A percentile compares a stretch with the other conserved stretches of the same genome.
Evolutionary conservation across 1,284 basidiomycete genomes (phyloP).

Genomic region (Leccinum griseonigrum): DNA sequence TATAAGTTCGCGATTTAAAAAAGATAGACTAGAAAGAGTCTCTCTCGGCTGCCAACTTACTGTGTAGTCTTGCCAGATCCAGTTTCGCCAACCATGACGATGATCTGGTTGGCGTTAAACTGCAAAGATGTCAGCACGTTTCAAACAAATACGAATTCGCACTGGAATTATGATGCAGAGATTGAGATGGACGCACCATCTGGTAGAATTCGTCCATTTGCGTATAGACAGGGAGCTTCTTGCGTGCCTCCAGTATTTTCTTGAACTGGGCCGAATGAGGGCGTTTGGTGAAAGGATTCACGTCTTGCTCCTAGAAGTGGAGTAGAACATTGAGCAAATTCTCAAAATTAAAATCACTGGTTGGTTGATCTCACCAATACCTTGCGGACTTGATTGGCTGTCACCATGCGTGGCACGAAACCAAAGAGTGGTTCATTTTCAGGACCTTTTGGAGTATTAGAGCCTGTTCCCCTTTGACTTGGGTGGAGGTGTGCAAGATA

Average conservation of each 20-base stretch:
- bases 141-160: slow-evolving; percentile 15
- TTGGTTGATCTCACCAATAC: slow-evolving; percentile 59
- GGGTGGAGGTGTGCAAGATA: slow-evolving; percentile 52
- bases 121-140: slow-evolving; percentile 30
- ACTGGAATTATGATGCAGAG: slow-evolving; percentile 34
- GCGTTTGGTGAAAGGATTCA: slow-evolving; percentile 83
- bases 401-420: slow-evolving; percentile 78
- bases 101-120: slow-evolving; percentile 87
- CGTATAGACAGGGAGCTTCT: slow-evolving; percentile 87
- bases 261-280: slow-evolving; percentile 81
- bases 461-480: slow-evolving; percentile 31
- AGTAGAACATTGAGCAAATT: slow-evolving; percentile 1
- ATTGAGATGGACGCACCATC: slow-evolving; percentile 56
- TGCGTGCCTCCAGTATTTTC: slow-evolving; percentile 83
- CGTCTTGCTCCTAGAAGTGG: slow-evolving; percentile 63
- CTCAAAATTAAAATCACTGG: neutral
- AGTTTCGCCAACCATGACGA: slow-evolving; percentile 97
- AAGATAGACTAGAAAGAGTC: slow-evolving; percentile 17
- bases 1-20: slow-evolving; percentile 21
- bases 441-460: slow-evolving; percentile 17
- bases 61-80: slow-evolving; percentile 99
- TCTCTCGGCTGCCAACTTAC: slow-evolving; percentile 44
- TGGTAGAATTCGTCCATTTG: slow-evolving; percentile 93
- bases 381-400: slow-evolving; percentile 64
- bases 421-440: slow-evolving; percentile 67